Conservation (phyloP, 164 flowering plant genomes). For the Kingdonia uniflora region DNA sequence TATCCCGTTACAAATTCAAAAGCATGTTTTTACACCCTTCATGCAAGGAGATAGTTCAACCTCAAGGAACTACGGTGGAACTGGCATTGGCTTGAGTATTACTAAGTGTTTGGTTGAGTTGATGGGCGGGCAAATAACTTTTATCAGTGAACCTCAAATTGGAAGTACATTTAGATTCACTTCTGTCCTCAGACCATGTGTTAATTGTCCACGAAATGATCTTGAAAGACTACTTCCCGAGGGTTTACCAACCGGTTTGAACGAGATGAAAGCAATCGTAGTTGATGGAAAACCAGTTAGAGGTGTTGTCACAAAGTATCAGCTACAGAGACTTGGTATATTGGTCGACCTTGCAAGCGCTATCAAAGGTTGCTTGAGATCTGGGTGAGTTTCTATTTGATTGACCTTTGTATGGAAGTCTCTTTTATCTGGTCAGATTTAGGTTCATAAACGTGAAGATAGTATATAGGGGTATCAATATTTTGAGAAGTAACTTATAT, state of each 20-base stretch:
- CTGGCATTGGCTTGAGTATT: constrained; percentile 35
- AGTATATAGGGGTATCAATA: no score
- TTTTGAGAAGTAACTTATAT: no score
- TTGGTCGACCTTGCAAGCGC: constrained; percentile 30
- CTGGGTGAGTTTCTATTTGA: constrained; percentile 30
- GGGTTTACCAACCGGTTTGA: constrained; percentile 25
- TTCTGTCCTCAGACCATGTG: constrained; percentile 34
- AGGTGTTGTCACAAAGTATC: constrained; percentile 78
- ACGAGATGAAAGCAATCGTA: constrained; percentile 56
- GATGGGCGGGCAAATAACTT: constrained; percentile 72
- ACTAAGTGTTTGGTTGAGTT: constrained; percentile 64
- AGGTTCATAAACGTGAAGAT: no score
- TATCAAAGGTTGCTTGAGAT: constrained; percentile 21
- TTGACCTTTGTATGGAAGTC: background rate
- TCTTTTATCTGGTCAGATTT: background rate
- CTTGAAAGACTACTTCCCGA: background rate
- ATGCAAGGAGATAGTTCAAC: constrained; percentile 74
- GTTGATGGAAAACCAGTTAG: constrained; percentile 59
- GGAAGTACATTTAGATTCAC: constrained; percentile 69
- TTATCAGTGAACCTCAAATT: constrained; percentile 41
- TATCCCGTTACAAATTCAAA: constrained; percentile 36
- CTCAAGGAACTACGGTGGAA: constrained; percentile 43
- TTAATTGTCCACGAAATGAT: background rate
- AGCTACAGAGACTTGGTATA: constrained; percentile 73
- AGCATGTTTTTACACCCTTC: constrained; percentile 29